Evolutionary conservation across 1,284 basidiomycete species (phyloP), one percentile per base, ranked within the genome.

Genomic region (Phaffia rhodozyma): DNA sequence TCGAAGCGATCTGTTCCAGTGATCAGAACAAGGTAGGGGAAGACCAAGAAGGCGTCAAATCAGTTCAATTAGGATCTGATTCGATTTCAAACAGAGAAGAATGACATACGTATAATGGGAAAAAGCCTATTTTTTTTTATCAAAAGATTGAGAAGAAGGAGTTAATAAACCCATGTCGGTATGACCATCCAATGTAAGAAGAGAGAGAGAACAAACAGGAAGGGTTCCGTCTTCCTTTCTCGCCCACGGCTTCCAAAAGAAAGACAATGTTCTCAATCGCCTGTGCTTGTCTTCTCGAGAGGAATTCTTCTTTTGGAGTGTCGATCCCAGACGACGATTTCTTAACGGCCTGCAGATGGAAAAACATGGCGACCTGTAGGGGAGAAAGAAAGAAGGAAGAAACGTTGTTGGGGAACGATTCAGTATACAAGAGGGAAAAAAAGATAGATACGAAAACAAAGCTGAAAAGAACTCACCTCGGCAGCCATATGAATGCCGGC

Each of bases 401-500:
- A n/a, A 43, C 13, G 55, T n/a, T 13, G 3, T 23, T 21, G 55
- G 30, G 32, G 5, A 34, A 20, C 30, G 32, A 58, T 20, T 34
- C 9, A 34, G 32, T 34, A 9, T 34, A 34, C 16, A 6, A 48
- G 29, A n/a, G 47, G 27, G 25, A 29, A 18, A 23, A 50, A n/a
- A 21, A 16, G 18, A 34, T 38, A 6, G 11, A 21, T 25, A 20
- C 7, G 3, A 53, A n/a, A 53, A 48, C 68, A 61, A 59, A 71
- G 66, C 38, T n/a, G 69, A 62, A 38, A 71, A 71, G 60, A 68
- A 54, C 68, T 65, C 55, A 67, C 67, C 62, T 71, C 71, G 27
- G 71, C 71, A 23, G 69, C 43, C 20, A 67, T 63, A 55, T 72
- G 71, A 66, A 72, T 70, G 62, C 68, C 65, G 1, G 70, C 68